Conservation (phyloP, 2,329 filamentous ascomycete genomes). For the Coniochaeta sp. region DNA sequence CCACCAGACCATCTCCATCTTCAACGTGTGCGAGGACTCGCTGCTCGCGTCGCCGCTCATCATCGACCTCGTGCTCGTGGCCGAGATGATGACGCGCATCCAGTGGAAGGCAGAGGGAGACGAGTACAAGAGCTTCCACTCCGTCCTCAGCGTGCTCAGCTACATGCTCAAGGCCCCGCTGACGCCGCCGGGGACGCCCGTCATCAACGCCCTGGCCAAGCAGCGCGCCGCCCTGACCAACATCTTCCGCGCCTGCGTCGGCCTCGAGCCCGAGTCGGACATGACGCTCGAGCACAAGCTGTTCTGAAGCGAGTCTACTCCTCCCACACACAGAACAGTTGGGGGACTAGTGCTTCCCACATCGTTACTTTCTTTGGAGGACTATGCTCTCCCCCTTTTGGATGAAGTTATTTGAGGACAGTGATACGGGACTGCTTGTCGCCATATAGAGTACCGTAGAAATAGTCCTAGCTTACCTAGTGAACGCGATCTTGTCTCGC, state of each 20-base stretch:
- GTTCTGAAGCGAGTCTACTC: too few relatives aligned
- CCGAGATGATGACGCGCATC: slow-evolving; percentile 98
- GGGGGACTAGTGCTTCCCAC: not conserved
- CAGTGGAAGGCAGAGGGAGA: slow-evolving; percentile 69
- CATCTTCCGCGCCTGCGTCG: slow-evolving; percentile 97
- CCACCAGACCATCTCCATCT: slow-evolving; percentile 94
- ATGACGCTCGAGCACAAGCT: slow-evolving; percentile 99
- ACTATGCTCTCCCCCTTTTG: too few relatives aligned
- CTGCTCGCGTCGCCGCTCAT: slow-evolving; percentile 92
- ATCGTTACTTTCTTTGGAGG: not conserved
- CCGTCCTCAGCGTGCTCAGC: slow-evolving; percentile 91
- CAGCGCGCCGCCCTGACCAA: slow-evolving; percentile 92
- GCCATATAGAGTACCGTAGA: too few relatives aligned
- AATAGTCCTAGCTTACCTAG: too few relatives aligned
- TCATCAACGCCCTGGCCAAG: slow-evolving; percentile 92
- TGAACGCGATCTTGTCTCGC: too few relatives aligned
- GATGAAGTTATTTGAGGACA: too few relatives aligned
- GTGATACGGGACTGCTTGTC: too few relatives aligned
- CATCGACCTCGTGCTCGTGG: slow-evolving; percentile 87
- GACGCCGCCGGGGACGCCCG: slow-evolving; percentile 88
- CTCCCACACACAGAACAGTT: too few relatives aligned
- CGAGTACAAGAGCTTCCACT: slow-evolving; percentile 92
- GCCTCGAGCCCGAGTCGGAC: slow-evolving; percentile 93
- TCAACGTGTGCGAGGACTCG: slow-evolving; percentile 99
- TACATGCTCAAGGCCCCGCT: slow-evolving; percentile 98